Conservation (phyloP, 2,329 filamentous ascomycete genomes). For the Coleophoma cylindrospora region DNA sequence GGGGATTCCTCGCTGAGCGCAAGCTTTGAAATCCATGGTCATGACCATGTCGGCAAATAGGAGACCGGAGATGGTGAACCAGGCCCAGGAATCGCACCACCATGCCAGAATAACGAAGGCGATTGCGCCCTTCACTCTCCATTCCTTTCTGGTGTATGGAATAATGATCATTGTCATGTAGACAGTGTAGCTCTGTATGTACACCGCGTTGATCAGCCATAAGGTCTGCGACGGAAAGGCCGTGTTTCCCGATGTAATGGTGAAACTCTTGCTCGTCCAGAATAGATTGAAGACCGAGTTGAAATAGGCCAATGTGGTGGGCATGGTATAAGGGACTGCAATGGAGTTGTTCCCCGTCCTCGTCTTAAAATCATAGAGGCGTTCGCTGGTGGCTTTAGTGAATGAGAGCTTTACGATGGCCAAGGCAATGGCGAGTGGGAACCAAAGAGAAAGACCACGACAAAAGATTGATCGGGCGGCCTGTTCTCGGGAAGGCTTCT, state of each 20-base stretch:
- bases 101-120: conserved; percentile 35
- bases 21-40: conserved; percentile 32
- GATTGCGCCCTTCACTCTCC: conserved; percentile 9
- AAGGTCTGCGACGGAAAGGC: conserved; percentile 39
- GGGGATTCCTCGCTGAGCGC: conserved; percentile 17
- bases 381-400: conserved; percentile 23
- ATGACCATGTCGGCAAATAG: conserved; percentile 33
- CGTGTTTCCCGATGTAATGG: conserved; percentile 31
- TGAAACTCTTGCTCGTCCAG: conserved; percentile 34
- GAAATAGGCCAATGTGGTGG: conserved; percentile 35
- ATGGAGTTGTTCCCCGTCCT: conserved; percentile 32
- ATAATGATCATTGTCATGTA: conserved; percentile 43
- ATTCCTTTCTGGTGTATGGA: conserved; percentile 18
- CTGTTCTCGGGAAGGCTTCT: conserved; percentile 25
- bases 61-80: conserved; percentile 37
- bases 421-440: conserved; percentile 33
- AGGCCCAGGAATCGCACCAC: conserved; percentile 42
- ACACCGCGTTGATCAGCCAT: conserved; percentile 39
- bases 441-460: conserved; percentile 34
- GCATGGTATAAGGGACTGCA: conserved; percentile 25
- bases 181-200: conserved; percentile 39
- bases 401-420: conserved; percentile 32
- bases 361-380: conserved; percentile 32
- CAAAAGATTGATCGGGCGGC: conserved; percentile 35
- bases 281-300: conserved; percentile 42